Evolutionary conservation across 1,139 yeast species (phyloP).

Genomic region (Blastobotrys illinoisensis): DNA sequence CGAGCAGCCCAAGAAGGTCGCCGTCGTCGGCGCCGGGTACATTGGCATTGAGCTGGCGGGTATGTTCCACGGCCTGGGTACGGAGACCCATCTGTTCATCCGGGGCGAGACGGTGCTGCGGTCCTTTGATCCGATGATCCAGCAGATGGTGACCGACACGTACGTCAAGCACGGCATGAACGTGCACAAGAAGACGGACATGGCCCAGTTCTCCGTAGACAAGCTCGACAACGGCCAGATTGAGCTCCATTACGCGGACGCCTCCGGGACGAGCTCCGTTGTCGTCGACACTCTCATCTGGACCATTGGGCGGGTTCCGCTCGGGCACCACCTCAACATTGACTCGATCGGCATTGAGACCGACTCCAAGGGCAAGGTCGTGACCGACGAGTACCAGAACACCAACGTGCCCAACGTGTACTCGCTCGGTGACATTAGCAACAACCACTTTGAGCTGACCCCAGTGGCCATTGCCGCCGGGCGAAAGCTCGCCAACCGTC

Average conservation of each 20-base stretch:
- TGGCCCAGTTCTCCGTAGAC: constrained; percentile 54
- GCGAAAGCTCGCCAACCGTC: constrained; percentile 81
- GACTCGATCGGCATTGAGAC: constrained; percentile 68
- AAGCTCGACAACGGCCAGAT: constrained; percentile 56
- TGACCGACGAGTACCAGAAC: constrained; percentile 83
- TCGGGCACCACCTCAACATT: constrained; percentile 60
- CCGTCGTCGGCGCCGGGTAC: constrained; percentile 96
- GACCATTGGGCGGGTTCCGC: constrained; percentile 89
- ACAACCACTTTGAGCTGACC: constrained; percentile 77
- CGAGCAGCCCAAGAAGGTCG: constrained; percentile 84
- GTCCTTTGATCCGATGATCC: constrained; percentile 78
- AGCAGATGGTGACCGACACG: constrained; percentile 68
- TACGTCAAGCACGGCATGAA: constrained; percentile 77
- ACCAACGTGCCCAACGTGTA: constrained; percentile 67
- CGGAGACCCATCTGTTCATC: constrained; percentile 82
- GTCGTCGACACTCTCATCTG: constrained; percentile 81
- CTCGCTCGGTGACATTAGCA: constrained; percentile 91
- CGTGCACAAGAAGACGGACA: constrained; percentile 62
- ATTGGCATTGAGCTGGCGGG: constrained; percentile 96
- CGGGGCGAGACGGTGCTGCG: constrained; percentile 89
- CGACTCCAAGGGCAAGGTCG: constrained; percentile 52
- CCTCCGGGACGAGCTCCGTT: constrained; percentile 32
- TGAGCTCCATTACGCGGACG: constrained; percentile 44
- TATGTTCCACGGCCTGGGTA: constrained; percentile 79
- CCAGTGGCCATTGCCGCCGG: constrained; percentile 99